Evolutionary conservation across 2,329 filamentous ascomycete genomes (phyloP), one percentile per base, ranked within the genome.

Genomic region (Aspergillus thermomutatus): DNA sequence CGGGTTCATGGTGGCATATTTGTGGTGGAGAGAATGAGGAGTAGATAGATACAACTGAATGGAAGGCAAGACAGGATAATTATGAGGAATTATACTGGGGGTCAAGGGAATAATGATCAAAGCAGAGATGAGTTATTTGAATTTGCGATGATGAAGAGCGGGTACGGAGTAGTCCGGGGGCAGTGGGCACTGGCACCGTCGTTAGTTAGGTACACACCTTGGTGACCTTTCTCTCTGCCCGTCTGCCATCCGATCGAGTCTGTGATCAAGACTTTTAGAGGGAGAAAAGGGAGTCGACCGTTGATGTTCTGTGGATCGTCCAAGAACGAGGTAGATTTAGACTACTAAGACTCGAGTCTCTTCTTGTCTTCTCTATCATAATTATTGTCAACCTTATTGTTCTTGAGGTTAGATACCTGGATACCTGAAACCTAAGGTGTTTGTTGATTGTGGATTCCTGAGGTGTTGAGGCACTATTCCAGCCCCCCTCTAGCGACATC

Each of bases 1-100:
- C 34, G 63, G 58, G 49, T 69, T 66, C 67, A 70, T 69, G 60
- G 50, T 60, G 58, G 58, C 58, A 60, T 66, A 60, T 63, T 65
- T 57, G 49, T 11, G n/a, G 56, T 40, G 57, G 37, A 41, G 25
- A 49, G n/a, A 23, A 45, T 23, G n/a, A 19, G 28, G 28, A 23
- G 21, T 7, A 17, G n/a, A n/a, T n/a, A n/a, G n/a, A n/a, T 34
- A 37, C 31, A 37, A 37, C 31, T 7, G 14, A 17, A 37, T 17
- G 31, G 5, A 17, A 37, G 31, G 31, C 31, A 37, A 34, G 31
- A 3, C 25, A 26, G 6, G 6, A 14, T 17, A 37, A 17, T 17
- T 37, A 37, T 37, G 31, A 37, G 14, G n/a, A 45, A 45, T 45
- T 19, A 23, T 23, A n/a, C 19, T 6, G 41, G 8, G 6, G 19